These are phyloP conservation scores for Leptographium galeiforme DNA, from an alignment of 2,329 filamentous ascomycete species.

Conservation along the genomic window DNA sequence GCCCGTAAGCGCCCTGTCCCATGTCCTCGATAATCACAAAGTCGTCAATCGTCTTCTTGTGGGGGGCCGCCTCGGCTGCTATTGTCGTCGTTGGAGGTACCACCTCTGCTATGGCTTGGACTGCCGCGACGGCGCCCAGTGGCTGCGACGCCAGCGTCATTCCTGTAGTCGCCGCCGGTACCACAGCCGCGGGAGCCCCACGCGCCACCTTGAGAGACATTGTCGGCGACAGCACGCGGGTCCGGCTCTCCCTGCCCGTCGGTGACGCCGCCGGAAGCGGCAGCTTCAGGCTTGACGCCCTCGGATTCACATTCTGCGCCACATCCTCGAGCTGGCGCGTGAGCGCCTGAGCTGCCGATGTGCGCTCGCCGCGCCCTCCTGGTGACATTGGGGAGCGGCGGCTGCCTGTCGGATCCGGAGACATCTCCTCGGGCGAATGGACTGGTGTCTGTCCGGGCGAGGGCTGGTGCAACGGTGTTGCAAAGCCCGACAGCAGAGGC, in stretches of 20 bases:
- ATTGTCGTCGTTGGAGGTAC: neutral
- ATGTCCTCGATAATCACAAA: conserved; percentile 94
- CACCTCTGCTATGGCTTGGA: neutral
- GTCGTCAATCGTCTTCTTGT: conserved; percentile 78
- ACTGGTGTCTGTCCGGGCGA: conserved; percentile 58
- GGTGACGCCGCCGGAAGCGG: neutral
- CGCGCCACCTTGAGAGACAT: neutral
- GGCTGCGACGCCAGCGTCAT: neutral
- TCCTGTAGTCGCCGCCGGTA: no score
- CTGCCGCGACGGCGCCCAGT: neutral
- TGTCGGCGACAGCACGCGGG: no score
- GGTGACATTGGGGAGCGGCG: conserved; percentile 31
- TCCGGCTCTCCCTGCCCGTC: neutral
- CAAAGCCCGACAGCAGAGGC: conserved; percentile 46
- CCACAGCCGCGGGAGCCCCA: neutral
- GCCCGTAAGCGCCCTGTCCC: conserved; percentile 94
- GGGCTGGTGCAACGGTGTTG: conserved; percentile 65
- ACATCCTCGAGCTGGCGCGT: conserved; percentile 44
- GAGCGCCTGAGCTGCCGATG: conserved; percentile 31
- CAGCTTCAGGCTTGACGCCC: neutral
- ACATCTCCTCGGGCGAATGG: conserved; percentile 42
- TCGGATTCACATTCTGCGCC: conserved; percentile 26
- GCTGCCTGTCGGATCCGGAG: conserved; percentile 27
- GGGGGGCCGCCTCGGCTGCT: conserved; percentile 5
- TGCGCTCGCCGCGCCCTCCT: conserved; percentile 19